phyloP scores from a whole-genome alignment of 192 early-diverging fungal genomes.

The Powellomyces hirtus region DNA sequence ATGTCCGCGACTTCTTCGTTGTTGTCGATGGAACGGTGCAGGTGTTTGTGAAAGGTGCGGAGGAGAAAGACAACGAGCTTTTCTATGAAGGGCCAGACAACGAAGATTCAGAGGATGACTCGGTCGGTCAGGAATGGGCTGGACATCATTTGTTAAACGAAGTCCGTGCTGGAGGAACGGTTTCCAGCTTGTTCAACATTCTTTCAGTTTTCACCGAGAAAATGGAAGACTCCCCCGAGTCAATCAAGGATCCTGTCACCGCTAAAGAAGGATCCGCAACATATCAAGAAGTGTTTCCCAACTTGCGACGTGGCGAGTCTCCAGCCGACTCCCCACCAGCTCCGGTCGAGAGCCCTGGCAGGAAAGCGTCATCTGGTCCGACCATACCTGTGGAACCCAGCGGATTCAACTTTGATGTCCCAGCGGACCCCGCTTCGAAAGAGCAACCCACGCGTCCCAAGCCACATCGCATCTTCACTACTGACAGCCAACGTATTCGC shows the following conservation, averaged over 20 bases:
- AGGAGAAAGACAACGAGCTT: constrained; percentile 27
- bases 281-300: constrained; percentile 29
- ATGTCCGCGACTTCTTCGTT: constrained; percentile 81
- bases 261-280: neutral
- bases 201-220: constrained; percentile 84
- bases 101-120: constrained; percentile 22
- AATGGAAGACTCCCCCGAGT: constrained; percentile 13
- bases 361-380: neutral
- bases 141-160: constrained; percentile 77
- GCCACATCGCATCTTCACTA: constrained; percentile 1
- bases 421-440: neutral
- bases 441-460: neutral
- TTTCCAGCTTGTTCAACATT: constrained; percentile 92
- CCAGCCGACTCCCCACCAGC: neutral
- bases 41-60: constrained; percentile 70
- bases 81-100: constrained; percentile 34
- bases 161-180: constrained; percentile 84
- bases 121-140: constrained; percentile 23
- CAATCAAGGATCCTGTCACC: no score
- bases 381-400: neutral
- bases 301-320: constrained; percentile 14
- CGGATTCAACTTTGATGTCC: neutral
- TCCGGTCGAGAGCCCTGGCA: neutral
- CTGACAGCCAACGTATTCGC: neutral
- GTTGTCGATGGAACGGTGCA: constrained; percentile 95